These are phyloP conservation scores for Diaporthe sp. DNA, from an alignment of 2,329 filamentous ascomycete genomes.

Conservation along the genomic window DNA sequence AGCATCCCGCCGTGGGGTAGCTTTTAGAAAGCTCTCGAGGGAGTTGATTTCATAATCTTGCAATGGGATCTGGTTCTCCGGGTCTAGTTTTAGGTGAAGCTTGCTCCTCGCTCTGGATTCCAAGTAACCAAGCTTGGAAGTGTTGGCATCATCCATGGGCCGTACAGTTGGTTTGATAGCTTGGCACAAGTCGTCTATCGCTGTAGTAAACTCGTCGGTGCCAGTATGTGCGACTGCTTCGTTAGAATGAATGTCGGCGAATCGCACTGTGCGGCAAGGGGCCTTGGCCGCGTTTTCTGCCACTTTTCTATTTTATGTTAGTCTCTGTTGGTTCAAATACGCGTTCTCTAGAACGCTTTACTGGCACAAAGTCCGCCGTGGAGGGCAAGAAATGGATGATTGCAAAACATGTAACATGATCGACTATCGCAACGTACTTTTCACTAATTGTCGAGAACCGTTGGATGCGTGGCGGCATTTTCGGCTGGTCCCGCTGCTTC, in stretches of 20 bases:
- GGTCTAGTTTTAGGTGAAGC: not conserved
- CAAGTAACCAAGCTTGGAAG: not conserved
- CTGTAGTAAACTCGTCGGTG: not conserved
- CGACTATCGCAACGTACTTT: not conserved
- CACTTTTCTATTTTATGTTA: too few relatives aligned
- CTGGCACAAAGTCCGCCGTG: accelerated
- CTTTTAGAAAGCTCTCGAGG: not conserved
- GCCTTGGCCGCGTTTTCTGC: accelerated
- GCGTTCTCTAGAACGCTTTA: too few relatives aligned
- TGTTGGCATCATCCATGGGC: too few relatives aligned
- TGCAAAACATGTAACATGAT: too few relatives aligned
- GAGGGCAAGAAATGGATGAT: accelerated
- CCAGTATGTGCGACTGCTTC: too few relatives aligned
- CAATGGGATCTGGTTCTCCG: not conserved
- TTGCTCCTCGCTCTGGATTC: not conserved
- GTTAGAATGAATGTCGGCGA: too few relatives aligned
- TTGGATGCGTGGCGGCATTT: not conserved
- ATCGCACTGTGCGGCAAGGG: too few relatives aligned
- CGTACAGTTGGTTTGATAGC: not conserved
- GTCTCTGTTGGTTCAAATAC: too few relatives aligned
- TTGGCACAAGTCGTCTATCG: not conserved
- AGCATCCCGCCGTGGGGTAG: not conserved
- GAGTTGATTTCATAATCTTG: not conserved
- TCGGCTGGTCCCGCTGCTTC: not conserved
- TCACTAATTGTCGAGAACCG: not conserved